A percentile compares a stretch with the other conserved stretches of the same genome.
Evolutionary conservation across 1,139 yeast species (phyloP).

Genomic region (Debaryomyces sp.): DNA sequence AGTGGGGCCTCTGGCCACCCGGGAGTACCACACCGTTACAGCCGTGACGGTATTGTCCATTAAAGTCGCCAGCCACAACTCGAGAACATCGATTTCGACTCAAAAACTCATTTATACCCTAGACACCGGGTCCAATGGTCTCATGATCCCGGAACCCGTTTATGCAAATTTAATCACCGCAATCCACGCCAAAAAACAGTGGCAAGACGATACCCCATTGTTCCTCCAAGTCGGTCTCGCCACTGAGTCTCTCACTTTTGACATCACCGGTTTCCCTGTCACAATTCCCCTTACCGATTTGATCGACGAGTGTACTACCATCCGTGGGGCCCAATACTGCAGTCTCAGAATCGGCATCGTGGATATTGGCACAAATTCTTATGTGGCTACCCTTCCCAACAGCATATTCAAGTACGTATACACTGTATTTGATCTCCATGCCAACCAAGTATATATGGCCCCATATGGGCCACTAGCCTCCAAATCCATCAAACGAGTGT

Average conservation of each 20-base stretch:
- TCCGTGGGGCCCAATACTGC: constrained; percentile 17
- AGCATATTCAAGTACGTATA: constrained; percentile 20
- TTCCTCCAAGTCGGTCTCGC: constrained; percentile 10
- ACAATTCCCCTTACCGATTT: constrained; percentile 21
- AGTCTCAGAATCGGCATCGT: constrained; percentile 16
- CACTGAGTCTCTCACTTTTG: constrained; percentile 13
- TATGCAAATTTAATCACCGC: constrained; percentile 18
- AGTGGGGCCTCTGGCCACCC: constrained; percentile 13
- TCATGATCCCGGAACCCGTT: constrained; percentile 22
- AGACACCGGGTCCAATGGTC: constrained; percentile 24
- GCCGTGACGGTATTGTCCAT: constrained; percentile 22
- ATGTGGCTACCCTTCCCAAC: constrained; percentile 23
- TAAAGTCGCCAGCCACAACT: constrained; percentile 11
- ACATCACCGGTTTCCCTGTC: constrained; percentile 23
- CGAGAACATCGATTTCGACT: constrained; percentile 14
- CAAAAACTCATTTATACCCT: constrained; percentile 21
- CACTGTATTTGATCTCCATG: constrained; percentile 24
- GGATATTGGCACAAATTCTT: constrained; percentile 18
- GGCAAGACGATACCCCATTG: constrained; percentile 14
- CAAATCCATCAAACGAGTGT: constrained; percentile 4
- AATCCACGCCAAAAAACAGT: constrained; percentile 14
- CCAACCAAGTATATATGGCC: constrained; percentile 20
- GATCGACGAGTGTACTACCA: constrained; percentile 14
- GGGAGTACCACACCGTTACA: constrained; percentile 15
- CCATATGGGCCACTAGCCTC: constrained; percentile 10